Evolutionary conservation across 495 filamentous ascomycete genomes (phyloP).

Genomic region (Aspergillus biplanus): DNA sequence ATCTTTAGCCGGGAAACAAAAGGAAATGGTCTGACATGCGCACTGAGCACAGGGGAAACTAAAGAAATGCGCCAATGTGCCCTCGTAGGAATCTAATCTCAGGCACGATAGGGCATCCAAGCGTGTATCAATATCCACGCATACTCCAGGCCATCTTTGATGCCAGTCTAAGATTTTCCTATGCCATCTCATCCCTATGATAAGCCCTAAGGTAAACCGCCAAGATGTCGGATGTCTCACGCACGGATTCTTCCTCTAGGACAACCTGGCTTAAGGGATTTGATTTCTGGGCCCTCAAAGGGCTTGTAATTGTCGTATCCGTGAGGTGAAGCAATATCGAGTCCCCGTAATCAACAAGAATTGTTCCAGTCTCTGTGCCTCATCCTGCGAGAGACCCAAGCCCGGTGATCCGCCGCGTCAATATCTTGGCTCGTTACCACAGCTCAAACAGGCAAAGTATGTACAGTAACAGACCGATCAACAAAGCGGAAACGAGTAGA

Average conservation of each 20-base stretch:
- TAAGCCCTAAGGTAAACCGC: neutral
- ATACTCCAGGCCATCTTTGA: neutral
- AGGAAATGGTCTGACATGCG: neutral
- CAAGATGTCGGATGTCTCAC: neutral
- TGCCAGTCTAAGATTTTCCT: neutral
- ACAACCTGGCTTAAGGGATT: neutral
- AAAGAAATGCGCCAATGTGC: neutral
- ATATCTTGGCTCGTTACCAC: neutral
- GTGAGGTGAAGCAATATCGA: neutral
- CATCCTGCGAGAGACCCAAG: neutral
- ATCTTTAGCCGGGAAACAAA: neutral
- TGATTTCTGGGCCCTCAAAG: neutral
- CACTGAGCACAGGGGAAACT: no score
- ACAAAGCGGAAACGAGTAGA: neutral
- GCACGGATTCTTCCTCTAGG: neutral
- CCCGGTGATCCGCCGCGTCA: neutral
- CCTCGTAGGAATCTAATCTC: neutral
- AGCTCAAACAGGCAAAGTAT: neutral
- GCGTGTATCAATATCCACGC: neutral
- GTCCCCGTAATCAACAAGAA: neutral
- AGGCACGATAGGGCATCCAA: neutral
- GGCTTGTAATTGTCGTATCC: neutral
- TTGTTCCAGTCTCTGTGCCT: neutral
- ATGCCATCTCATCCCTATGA: neutral
- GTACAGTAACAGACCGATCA: neutral